A percentile compares a stretch with the other conserved stretches of the same genome.
Evolutionary conservation across 768 basidiomycete genomes (phyloP).

Genomic region (Boletellus ananiceps): DNA sequence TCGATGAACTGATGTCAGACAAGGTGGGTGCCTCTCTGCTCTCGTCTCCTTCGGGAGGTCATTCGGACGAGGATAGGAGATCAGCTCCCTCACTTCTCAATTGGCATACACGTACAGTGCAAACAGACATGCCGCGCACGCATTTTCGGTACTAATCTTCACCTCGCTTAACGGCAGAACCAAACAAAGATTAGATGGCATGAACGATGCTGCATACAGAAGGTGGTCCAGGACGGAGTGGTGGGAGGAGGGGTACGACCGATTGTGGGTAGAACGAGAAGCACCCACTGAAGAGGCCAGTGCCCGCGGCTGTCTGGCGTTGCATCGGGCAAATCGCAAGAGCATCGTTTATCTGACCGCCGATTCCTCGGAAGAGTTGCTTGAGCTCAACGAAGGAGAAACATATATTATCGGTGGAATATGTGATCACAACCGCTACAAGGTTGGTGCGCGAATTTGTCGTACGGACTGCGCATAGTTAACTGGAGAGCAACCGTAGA

Average conservation of each 20-base stretch:
- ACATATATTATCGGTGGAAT: constrained; percentile 96
- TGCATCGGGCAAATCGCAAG: constrained; percentile 34
- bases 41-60: constrained; percentile 9
- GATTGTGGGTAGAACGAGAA: constrained; percentile 47
- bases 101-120: constrained; percentile 87
- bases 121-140: constrained; percentile 67
- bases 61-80: constrained; percentile 56
- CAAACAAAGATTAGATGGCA: constrained; percentile 55
- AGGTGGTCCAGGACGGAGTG: constrained; percentile 82
- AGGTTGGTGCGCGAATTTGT: constrained; percentile 42
- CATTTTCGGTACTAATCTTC: constrained; percentile 71
- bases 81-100: constrained; percentile 85
- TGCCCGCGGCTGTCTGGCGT: background rate
- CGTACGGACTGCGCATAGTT: background rate
- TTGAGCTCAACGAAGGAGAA: constrained; percentile 76
- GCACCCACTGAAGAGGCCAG: constrained; percentile 1
- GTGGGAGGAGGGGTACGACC: constrained; percentile 74
- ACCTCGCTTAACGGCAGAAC: constrained; percentile 78
- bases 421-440: constrained; percentile 94
- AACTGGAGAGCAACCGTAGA: constrained; percentile 42
- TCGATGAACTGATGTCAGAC: constrained; percentile 90
- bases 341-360: constrained; percentile 90
- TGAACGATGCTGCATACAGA: constrained; percentile 63
- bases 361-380: constrained; percentile 82
- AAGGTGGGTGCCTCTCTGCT: constrained; percentile 56